Percentiles rank a stretch among this genome's conserved stretches.
phyloP scores from a whole-genome alignment of 163 green algal species.

The Trebouxiophyceae sp. region DNA sequence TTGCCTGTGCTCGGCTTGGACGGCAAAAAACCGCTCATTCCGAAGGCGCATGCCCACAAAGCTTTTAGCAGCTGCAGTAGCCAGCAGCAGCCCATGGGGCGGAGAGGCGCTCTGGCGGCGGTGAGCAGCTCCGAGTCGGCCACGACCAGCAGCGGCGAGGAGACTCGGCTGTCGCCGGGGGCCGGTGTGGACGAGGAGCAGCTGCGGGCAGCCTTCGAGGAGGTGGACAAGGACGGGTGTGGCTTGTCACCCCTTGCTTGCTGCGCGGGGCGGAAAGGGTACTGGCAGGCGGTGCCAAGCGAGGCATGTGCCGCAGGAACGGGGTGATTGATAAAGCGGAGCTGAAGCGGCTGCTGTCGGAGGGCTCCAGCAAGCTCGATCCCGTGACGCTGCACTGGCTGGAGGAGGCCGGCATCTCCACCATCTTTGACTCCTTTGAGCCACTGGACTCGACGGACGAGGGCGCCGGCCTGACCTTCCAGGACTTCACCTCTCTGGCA shows the following conservation, averaged over 20 bases:
- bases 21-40: too few relatives aligned
- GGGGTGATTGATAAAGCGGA: slow-evolving; percentile 22
- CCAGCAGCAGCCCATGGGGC: too few relatives aligned
- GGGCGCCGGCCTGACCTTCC: not conserved
- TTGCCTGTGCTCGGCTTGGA: too few relatives aligned
- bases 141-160: too few relatives aligned
- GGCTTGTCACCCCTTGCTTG: not conserved
- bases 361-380: slow-evolving; percentile 1
- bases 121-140: too few relatives aligned
- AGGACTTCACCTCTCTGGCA: not conserved
- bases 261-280: not conserved
- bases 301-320: slow-evolving; percentile 23
- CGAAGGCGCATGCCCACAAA: too few relatives aligned
- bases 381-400: not conserved
- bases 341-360: slow-evolving; percentile 13
- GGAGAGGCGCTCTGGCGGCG: too few relatives aligned
- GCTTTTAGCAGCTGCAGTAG: too few relatives aligned
- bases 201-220: slow-evolving; percentile 15
- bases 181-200: too few relatives aligned
- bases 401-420: not conserved
- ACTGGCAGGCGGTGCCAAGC: too few relatives aligned
- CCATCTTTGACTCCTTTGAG: not conserved
- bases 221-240: slow-evolving; percentile 19
- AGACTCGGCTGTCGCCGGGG: too few relatives aligned
- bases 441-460: not conserved